Evolutionary conservation across 169 alveolate species (phyloP).

Genomic region (Blepharisma undulans): DNA sequence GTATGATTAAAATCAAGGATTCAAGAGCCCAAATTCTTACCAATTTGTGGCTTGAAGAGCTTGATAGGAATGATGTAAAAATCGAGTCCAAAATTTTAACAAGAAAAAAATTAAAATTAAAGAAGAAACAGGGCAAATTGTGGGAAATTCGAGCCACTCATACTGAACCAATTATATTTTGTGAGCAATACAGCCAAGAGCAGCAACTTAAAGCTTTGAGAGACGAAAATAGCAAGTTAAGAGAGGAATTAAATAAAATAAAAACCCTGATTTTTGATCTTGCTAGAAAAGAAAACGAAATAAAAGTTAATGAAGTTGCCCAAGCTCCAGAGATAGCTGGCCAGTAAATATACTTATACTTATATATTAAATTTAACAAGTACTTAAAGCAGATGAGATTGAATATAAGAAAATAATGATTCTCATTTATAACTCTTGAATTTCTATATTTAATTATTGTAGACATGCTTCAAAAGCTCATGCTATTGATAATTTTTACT

Average conservation of each 20-base stretch:
- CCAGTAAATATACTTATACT: neutral
- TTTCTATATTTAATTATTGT: neutral
- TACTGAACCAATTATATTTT: neutral
- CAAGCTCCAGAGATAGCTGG: neutral
- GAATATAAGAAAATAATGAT: too few relatives aligned
- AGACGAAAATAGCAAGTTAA: neutral
- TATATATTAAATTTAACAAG: neutral
- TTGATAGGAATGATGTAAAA: neutral
- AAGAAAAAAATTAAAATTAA: neutral
- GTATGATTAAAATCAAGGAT: slow-evolving; percentile 2
- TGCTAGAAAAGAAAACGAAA: neutral
- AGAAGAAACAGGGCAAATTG: neutral
- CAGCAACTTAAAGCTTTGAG: neutral
- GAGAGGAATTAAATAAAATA: neutral
- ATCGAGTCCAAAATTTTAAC: neutral
- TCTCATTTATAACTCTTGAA: neutral
- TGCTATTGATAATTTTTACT: neutral
- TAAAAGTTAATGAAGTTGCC: neutral
- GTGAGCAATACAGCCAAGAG: neutral
- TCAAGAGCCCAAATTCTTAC: neutral
- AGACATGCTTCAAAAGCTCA: neutral
- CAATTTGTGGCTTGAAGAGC: neutral
- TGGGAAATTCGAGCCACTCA: neutral
- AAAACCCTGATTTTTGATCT: neutral
- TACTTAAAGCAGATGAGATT: too few relatives aligned